Conservation (phyloP, 106 monocot genomes). For the Dendrobium officinale region DNA sequence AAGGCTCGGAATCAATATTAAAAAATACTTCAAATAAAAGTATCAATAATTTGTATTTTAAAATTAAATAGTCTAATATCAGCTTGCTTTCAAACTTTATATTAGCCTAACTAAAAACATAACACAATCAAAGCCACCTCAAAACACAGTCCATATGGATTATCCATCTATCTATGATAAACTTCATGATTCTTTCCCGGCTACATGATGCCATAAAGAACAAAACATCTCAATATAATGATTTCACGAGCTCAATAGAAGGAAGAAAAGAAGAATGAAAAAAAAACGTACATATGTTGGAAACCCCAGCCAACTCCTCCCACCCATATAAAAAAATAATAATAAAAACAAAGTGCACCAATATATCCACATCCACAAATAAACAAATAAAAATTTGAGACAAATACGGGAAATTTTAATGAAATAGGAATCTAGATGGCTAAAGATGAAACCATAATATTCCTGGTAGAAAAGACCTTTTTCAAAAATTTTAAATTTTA, state of each 20-base stretch:
- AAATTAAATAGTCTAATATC: neutral
- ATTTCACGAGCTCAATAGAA: too few species aligned
- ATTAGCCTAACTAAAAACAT: neutral
- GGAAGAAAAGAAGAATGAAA: neutral
- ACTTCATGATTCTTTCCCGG: neutral
- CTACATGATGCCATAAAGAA: neutral
- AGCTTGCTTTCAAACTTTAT: neutral
- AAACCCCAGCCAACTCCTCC: neutral
- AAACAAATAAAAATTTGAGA: neutral
- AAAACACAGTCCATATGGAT: neutral
- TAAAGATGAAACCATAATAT: neutral
- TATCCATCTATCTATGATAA: neutral
- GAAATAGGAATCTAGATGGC: neutral
- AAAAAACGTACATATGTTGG: neutral
- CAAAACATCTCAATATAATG: too few species aligned
- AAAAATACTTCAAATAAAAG: neutral
- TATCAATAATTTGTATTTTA: neutral
- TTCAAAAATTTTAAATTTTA: neutral
- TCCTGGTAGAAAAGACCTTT: neutral
- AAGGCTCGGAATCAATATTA: neutral
- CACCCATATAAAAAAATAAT: neutral
- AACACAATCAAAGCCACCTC: neutral
- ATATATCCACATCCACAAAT: neutral
- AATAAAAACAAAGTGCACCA: neutral
- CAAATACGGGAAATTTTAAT: neutral